Percentiles rank a stretch among this genome's conserved stretches.
phyloP scores from a whole-genome alignment of 2,329 filamentous ascomycete species.

The Colletotrichum cordylinicola region DNA sequence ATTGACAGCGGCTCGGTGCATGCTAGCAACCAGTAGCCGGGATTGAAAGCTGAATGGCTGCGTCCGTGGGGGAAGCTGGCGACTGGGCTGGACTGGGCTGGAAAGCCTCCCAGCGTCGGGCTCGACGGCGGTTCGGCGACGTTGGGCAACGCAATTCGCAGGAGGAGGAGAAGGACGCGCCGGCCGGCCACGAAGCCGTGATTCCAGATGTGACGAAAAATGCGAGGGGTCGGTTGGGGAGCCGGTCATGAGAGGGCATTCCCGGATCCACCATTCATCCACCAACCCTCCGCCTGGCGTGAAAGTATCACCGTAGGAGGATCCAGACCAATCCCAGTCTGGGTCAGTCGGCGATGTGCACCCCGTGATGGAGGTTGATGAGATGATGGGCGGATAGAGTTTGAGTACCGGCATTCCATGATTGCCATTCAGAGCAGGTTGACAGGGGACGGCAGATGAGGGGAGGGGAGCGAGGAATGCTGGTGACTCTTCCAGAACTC shows the following conservation, averaged over 20 bases:
- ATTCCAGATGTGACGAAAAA: not conserved
- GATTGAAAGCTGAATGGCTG: not conserved
- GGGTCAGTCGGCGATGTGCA: not conserved
- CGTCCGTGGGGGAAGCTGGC: not conserved
- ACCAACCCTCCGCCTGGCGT: not conserved
- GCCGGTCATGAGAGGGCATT: not conserved
- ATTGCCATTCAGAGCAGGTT: not conserved
- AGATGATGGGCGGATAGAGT: constrained; percentile 1
- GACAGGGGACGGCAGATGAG: not conserved
- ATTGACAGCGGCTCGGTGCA: not conserved
- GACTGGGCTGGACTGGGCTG: not conserved
- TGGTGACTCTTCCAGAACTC: constrained; percentile 12
- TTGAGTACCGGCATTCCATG: constrained; percentile 11
- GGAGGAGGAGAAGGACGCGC: not conserved
- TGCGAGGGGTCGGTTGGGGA: not conserved
- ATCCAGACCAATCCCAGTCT: not conserved
- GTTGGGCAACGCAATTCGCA: not conserved
- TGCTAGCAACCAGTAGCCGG: not conserved
- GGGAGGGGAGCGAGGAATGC: not conserved
- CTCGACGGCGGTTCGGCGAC: not conserved
- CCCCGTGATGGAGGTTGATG: not conserved
- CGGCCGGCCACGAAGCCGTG: not conserved
- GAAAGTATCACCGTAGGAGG: not conserved
- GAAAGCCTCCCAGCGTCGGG: not conserved
- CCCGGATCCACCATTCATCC: not conserved